These are phyloP conservation scores for Neurospora sp. DNA, from an alignment of 495 filamentous ascomycete species.

Conservation along the genomic window DNA sequence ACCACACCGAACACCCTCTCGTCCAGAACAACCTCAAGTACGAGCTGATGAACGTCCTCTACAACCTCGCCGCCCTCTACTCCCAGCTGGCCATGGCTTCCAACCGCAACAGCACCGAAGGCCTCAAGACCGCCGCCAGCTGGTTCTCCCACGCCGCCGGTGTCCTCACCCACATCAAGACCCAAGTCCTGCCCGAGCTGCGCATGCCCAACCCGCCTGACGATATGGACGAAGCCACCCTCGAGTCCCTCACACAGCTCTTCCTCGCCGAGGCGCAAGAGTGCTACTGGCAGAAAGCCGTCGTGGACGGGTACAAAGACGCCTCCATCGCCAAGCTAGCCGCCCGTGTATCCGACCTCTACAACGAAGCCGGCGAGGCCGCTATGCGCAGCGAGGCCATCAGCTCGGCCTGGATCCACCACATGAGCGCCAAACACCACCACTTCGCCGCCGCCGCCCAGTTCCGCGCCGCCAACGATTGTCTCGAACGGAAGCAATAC, in stretches of 20 bases:
- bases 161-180: constrained; percentile 70
- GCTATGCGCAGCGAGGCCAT: constrained; percentile 82
- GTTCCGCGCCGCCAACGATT: constrained; percentile 86
- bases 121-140: constrained; percentile 80
- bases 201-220: constrained; percentile 72
- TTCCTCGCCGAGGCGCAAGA: constrained; percentile 90
- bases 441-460: constrained; percentile 96
- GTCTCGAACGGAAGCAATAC: constrained; percentile 86
- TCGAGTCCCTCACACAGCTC: constrained; percentile 75
- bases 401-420: constrained; percentile 94
- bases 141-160: constrained; percentile 87
- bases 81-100: constrained; percentile 78
- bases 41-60: constrained; percentile 88
- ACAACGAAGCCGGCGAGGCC: constrained; percentile 72
- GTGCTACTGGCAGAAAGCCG: constrained; percentile 96
- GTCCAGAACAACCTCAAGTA: constrained; percentile 90
- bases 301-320: constrained; percentile 88
- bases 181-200: constrained; percentile 71
- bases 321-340: constrained; percentile 83
- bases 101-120: constrained; percentile 70
- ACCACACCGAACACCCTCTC: constrained; percentile 70
- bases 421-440: constrained; percentile 94
- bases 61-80: constrained; percentile 87
- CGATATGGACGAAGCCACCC: constrained; percentile 85
- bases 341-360: constrained; percentile 86